phyloP scores from a whole-genome alignment of 805 yeast species.

The Candida rishiriensis region DNA sequence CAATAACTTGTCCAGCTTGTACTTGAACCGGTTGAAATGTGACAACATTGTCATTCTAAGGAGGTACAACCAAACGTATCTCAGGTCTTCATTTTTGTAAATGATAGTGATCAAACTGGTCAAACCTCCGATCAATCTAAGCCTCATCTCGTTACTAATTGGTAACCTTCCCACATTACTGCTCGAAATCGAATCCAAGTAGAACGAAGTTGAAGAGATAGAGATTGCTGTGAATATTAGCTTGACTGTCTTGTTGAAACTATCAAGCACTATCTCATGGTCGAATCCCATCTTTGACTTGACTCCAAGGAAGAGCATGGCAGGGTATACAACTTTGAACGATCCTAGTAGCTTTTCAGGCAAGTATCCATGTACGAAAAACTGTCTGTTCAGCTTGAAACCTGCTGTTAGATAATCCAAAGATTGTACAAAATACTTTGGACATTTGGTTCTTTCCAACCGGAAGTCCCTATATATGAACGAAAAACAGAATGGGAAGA shows the following conservation, averaged over 20 bases:
- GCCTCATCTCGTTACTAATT: not conserved
- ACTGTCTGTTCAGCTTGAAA: not conserved
- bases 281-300: slow-evolving; percentile 4
- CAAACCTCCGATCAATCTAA: slow-evolving; percentile 13
- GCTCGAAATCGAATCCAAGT: slow-evolving; percentile 1
- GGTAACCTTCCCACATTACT: not conserved
- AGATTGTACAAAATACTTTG: slow-evolving; percentile 11
- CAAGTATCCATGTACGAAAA: slow-evolving; percentile 1
- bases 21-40: slow-evolving; percentile 6
- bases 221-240: slow-evolving; percentile 9
- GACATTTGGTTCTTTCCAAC: slow-evolving; percentile 11
- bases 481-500: slow-evolving; percentile 19
- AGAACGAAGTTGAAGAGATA: slow-evolving; percentile 5
- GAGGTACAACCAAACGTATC: slow-evolving; percentile 20
- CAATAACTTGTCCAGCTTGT: slow-evolving; percentile 12
- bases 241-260: slow-evolving; percentile 7
- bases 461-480: slow-evolving; percentile 10
- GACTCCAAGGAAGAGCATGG: slow-evolving; percentile 5
- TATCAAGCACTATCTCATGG: slow-evolving; percentile 4
- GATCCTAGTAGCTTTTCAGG: slow-evolving; percentile 9
- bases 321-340: slow-evolving; percentile 13
- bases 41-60: slow-evolving; percentile 17
- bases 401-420: slow-evolving; percentile 5
- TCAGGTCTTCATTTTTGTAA: slow-evolving; percentile 8
- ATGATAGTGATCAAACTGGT: slow-evolving; percentile 10